Conservation (phyloP, 2,329 filamentous ascomycete species). For the Colletotrichum sp. region DNA sequence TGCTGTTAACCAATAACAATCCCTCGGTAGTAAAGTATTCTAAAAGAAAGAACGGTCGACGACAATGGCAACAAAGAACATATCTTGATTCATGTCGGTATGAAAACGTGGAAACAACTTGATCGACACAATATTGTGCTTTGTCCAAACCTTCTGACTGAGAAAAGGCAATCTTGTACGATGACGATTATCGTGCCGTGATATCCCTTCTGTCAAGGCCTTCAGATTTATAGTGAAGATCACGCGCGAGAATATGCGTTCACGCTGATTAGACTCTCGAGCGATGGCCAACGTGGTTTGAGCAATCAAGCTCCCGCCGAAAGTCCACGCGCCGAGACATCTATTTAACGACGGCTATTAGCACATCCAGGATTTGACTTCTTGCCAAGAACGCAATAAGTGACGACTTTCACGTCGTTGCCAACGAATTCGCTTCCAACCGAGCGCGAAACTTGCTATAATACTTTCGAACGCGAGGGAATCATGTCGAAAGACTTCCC, state of each 20-base stretch:
- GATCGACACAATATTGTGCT: accelerated
- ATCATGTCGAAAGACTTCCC: neutral
- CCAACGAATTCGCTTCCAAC: too few species aligned
- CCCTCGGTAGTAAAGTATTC: neutral
- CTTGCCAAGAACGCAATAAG: neutral
- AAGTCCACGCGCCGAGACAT: too few species aligned
- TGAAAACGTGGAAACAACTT: accelerated
- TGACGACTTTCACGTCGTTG: too few species aligned
- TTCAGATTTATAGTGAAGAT: neutral
- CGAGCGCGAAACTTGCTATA: too few species aligned
- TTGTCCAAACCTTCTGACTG: neutral
- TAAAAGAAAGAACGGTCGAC: neutral
- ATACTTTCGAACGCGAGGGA: too few species aligned
- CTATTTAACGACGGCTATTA: neutral
- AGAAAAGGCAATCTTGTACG: accelerated
- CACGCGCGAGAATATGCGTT: neutral
- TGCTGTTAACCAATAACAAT: too few species aligned
- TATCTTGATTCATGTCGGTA: accelerated
- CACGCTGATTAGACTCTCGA: neutral
- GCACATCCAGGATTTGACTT: neutral
- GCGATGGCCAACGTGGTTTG: too few species aligned
- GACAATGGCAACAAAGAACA: neutral
- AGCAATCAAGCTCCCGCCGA: too few species aligned
- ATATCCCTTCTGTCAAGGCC: neutral
- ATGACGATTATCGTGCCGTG: neutral